These are phyloP conservation scores for Oryza australiensis DNA, from an alignment of 176 grass and related monocot species.

Conservation along the genomic window DNA sequence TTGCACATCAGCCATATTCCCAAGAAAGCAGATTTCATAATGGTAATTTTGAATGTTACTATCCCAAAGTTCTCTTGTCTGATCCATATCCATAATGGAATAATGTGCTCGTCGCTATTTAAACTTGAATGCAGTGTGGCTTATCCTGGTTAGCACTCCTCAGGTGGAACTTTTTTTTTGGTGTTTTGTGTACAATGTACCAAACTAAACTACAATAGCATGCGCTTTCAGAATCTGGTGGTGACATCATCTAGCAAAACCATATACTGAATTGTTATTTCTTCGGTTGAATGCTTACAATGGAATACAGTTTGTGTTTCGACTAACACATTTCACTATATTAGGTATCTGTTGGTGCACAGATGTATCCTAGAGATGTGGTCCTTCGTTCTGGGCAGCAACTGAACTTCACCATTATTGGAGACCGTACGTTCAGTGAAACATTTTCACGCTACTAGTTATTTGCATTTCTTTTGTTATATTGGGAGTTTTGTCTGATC, in stretches of 20 bases:
- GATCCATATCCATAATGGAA: neutral
- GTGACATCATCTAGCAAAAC: neutral
- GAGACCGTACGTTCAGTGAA: constrained; percentile 61
- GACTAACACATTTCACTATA: constrained; percentile 14
- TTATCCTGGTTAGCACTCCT: neutral
- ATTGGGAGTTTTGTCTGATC: neutral
- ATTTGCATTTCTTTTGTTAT: neutral
- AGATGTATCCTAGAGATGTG: constrained; percentile 68
- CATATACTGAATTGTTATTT: neutral
- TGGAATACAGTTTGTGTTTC: neutral
- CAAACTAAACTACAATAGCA: neutral
- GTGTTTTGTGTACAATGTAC: neutral
- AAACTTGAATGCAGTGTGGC: constrained; percentile 1
- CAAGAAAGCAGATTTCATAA: constrained; percentile 73
- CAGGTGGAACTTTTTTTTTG: neutral
- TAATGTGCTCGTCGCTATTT: constrained; percentile 7
- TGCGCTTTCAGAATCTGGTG: neutral
- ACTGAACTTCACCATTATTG: constrained; percentile 68
- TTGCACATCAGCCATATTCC: constrained; percentile 60
- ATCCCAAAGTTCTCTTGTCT: constrained; percentile 6
- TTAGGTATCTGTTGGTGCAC: constrained; percentile 82
- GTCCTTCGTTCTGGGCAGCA: constrained; percentile 61
- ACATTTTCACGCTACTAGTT: constrained; percentile 17
- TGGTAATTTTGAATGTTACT: constrained; percentile 64
- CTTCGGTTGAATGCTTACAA: neutral